Evolutionary conservation across 129 eudicot genomes (phyloP), one percentile per base, ranked within the genome.

Genomic region (Flaveria trinervia): DNA sequence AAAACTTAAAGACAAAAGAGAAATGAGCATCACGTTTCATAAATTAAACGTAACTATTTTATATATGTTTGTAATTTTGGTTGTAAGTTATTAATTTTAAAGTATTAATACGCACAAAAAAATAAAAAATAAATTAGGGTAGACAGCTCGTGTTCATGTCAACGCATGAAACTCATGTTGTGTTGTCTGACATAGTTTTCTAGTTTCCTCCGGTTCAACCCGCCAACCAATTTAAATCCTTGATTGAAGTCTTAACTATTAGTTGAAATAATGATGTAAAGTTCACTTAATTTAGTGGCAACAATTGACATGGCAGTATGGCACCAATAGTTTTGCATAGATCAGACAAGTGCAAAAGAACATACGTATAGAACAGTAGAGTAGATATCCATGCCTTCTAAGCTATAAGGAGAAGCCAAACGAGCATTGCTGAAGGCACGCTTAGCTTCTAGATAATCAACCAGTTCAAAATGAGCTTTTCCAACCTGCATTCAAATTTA

Each of bases 321-420:
- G 60, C 10, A n/a, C 60, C 23, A 50, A 50, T 50, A 50, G 1
- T 50, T 13, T 50, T 50, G n/a, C 15, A 55, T 17, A 55, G 43
- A 61, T 61, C 15, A 25, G 17, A 25, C 44, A 14, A 61, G 18
- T 28, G 5, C 41, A 61, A 25, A 28, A 22, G 16, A 30, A 85
- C 97, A 91, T 83, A 95, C 99, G 85, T 87, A 95, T 74, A 95
- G 77, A 39, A 91, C 97, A 66, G 99, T 91, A 36, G 99, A 95
- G 75, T 95, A 89, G 23, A 89, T 80, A 82, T 95, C 99, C 97
- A 92, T 91, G 80, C 96, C 99, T 73, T 91, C 99, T 75, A 91
- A 87, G 81, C 94, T 89, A 83, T 87, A 91, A 23, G 99, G 99
- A 70, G 90, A 86, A 59, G 88, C 86, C 77, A 84, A 83, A 9